phyloP scores from a whole-genome alignment of 805 yeast genomes.

The Pichia gijzeniarum region DNA sequence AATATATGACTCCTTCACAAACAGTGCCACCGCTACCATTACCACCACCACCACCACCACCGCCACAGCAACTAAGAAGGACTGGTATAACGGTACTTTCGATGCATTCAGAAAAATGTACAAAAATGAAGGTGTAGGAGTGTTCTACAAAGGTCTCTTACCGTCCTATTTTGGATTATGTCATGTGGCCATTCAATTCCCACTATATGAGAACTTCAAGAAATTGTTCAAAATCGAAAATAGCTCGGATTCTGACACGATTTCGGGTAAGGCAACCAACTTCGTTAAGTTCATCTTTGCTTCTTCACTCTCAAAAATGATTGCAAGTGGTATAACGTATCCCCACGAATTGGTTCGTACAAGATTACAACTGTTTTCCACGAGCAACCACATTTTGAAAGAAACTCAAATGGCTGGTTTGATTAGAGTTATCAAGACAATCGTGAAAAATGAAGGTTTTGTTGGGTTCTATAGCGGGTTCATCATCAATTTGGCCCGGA shows the following conservation, averaged over 20 bases:
- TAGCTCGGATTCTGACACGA: conserved; percentile 8
- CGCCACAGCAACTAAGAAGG: conserved; percentile 10
- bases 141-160: conserved; percentile 82
- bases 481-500: conserved; percentile 75
- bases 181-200: conserved; percentile 96
- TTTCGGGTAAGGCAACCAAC: conserved; percentile 7
- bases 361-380: conserved; percentile 61
- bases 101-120: conserved; percentile 84
- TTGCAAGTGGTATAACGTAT: conserved; percentile 82
- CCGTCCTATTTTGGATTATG: conserved; percentile 87
- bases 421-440: conserved; percentile 30
- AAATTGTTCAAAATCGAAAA: conserved; percentile 31
- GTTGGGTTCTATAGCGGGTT: conserved; percentile 88
- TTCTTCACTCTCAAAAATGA: conserved; percentile 76
- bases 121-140: conserved; percentile 66
- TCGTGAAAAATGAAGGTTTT: conserved; percentile 63
- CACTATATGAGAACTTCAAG: conserved; percentile 82
- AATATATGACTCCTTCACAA: conserved; percentile 29
- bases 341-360: conserved; percentile 96
- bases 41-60: not conserved
- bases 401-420: conserved; percentile 22
- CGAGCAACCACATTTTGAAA: conserved; percentile 15
- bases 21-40: conserved; percentile 4
- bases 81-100: conserved; percentile 64
- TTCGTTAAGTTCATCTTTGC: conserved; percentile 51